Evolutionary conservation across 1,284 basidiomycete species (phyloP), one percentile per base, ranked within the genome.

Genomic region (Apiotrichum sp.): DNA sequence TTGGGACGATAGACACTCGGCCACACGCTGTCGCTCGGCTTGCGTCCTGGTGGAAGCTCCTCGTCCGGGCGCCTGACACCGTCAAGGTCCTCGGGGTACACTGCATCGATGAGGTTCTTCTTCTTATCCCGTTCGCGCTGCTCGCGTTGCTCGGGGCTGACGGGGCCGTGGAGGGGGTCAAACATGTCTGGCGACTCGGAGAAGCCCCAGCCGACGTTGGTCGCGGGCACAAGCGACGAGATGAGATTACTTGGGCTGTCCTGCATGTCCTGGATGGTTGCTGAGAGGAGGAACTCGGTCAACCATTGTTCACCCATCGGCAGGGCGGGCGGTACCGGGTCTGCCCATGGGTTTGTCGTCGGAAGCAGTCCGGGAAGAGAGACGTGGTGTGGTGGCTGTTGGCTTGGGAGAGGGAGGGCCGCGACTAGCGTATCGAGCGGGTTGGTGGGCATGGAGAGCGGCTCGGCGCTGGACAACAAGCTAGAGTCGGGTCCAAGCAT

Each of bases 1-100:
- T 52, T 47, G 22, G 63, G 63, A 6, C 61, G 58, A 53, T 63
- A 55, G 14, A 63, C 54, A 32, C 54, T 57, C 8, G 63, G 63
- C 58, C 63, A 65, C 13, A 53, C 50, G 31, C 57, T 59, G 31
- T 60, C 60, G 36, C 16, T 50, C 4, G 64, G 58, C 29, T 60
- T 48, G 11, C 47, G 35, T 14, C 47, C 47, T 4, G 10, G 16
- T 3, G 47, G 62, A 38, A 38, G 36, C 1, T 58, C 60, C 50
- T 65, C 62, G 22, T 22, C 22, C 4, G 52, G 62, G 10, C 31
- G 45, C 42, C 41, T 31, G 36, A 32, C 32, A 3, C 61, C 62
- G 47, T 62, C 53, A 6, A 61, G 31, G n/a, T 59, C 55, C 16
- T 57, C 53, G 5, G 60, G 53, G 7, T 53, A 55, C 10, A 53